Percentiles rank a stretch among this genome's conserved stretches.
Evolutionary conservation across 176 grass and related monocot genomes (phyloP).

Genomic region (Triticum dicoccoides): DNA sequence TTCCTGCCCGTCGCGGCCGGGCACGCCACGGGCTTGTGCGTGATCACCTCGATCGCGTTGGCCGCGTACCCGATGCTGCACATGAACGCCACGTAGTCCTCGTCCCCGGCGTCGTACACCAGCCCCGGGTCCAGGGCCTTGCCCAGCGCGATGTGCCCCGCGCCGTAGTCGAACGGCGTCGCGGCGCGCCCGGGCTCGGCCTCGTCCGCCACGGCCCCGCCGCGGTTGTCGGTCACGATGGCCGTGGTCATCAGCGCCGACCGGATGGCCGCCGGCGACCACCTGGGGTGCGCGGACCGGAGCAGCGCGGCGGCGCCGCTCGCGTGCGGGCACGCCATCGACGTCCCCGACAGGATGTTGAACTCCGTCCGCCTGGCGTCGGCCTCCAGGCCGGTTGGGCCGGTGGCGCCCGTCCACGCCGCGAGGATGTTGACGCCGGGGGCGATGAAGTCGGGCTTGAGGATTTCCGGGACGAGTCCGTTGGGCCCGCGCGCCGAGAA

Average conservation of each 20-base stretch:
- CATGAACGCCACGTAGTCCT: conserved; percentile 82
- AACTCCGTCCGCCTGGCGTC: conserved; percentile 79
- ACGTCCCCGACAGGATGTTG: conserved; percentile 96
- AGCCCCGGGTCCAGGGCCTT: conserved; percentile 80
- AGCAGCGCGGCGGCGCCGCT: conserved; percentile 86
- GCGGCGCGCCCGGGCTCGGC: conserved; percentile 49
- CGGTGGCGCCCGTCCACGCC: conserved; percentile 78
- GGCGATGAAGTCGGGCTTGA: conserved; percentile 90
- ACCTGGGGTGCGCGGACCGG: conserved; percentile 77
- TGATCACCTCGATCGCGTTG: conserved; percentile 80
- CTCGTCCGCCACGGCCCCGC: conserved; percentile 54
- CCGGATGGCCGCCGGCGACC: conserved; percentile 75
- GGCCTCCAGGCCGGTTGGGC: conserved; percentile 58
- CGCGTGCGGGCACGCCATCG: conserved; percentile 95
- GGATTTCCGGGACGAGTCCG: conserved; percentile 71
- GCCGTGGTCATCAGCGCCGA: conserved; percentile 96
- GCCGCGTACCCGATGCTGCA: conserved; percentile 87
- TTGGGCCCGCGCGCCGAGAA: conserved; percentile 95
- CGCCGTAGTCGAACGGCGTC: conserved; percentile 78
- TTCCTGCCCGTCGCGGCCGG: conserved; percentile 20
- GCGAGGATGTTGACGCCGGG: conserved; percentile 97
- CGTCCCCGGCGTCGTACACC: conserved; percentile 69
- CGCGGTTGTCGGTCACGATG: conserved; percentile 53
- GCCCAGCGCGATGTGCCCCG: conserved; percentile 63
- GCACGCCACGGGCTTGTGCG: conserved; percentile 68